Evolutionary conservation across 1,284 basidiomycete genomes (phyloP), one percentile per base, ranked within the genome.

Genomic region (Apiotrichum veenhuisii): DNA sequence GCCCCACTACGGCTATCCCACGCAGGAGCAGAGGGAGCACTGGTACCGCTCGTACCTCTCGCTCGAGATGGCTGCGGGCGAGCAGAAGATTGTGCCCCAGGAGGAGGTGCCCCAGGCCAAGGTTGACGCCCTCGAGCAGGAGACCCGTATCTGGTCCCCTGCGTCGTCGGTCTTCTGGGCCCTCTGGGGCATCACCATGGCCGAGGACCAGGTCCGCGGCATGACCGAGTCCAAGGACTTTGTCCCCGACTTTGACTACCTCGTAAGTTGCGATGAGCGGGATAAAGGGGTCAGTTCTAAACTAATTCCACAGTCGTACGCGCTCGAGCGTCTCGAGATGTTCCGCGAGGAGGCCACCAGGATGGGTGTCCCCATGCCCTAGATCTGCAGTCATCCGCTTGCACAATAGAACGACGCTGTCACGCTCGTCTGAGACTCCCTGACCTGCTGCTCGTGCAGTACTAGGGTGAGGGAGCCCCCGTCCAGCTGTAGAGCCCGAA

Each of bases 111-210:
- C 64, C 20, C 54, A 63, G 26, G 70, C 66, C 22, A 62, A 63
- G 51, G 69, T 79, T 10, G 71, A 70, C 22, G 66, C 67, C 27
- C 77, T 96, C 44, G 91, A 94, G 62, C 77, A 81, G 37, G 88
- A 93, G 73, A 88, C 94, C 41, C 81, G 79, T 41, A 80, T 84
- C 8, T 97, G 93, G 93, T 87, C 87, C 65, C 88, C 92, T 17
- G 87, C 89, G 5, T 87, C 87, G 26, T 89, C 92, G 67, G 89
- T 84, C 9, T 86, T 88, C 83, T 97, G 93, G 91, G 84, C 87
- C 10, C 78, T 96, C 34, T 97, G 93, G 93, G 91, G 89, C 3
- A 80, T 96, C 58, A 85, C 96, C 12, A 91, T 94, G 74, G 91
- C 89, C 2, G 84, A 85, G 64, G 91, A 93, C 67, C 85, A 88